These are phyloP conservation scores for Shiraia sp. DNA, from an alignment of 2,329 filamentous ascomycete genomes.

Conservation along the genomic window DNA sequence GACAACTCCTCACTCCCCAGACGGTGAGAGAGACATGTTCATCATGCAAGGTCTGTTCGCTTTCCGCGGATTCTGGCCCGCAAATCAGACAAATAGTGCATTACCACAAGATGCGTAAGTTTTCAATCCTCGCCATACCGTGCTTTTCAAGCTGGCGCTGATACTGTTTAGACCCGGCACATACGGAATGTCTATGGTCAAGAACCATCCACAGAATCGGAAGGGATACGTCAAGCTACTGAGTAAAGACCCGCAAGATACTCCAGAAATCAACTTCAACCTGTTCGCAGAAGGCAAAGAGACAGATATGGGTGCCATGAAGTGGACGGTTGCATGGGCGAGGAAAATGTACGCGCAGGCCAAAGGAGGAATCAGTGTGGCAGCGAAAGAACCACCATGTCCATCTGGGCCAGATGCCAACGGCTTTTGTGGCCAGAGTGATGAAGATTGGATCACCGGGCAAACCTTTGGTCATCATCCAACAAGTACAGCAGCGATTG, in stretches of 20 bases:
- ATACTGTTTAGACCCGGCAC: no score
- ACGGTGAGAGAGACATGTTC: conserved; percentile 31
- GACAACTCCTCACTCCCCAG: conserved; percentile 19
- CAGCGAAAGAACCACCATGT: conserved; percentile 49
- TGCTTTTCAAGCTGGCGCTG: no score
- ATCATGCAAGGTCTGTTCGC: conserved; percentile 25
- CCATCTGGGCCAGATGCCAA: conserved; percentile 45
- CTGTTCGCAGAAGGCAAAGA: conserved; percentile 43
- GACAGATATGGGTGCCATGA: conserved; percentile 49
- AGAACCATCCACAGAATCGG: conserved; percentile 64
- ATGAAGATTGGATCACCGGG: conserved; percentile 35
- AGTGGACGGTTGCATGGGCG: conserved; percentile 60
- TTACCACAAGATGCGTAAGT: conserved; percentile 16
- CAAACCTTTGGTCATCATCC: conserved; percentile 60
- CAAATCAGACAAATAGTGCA: conserved; percentile 20
- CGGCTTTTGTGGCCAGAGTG: conserved; percentile 30
- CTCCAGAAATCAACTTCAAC: conserved; percentile 57
- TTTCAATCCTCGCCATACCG: no score
- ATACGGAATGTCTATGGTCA: conserved; percentile 51
- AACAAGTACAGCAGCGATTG: conserved; percentile 60
- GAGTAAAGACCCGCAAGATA: conserved; percentile 63
- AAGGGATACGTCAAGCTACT: conserved; percentile 63
- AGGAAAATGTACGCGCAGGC: conserved; percentile 51
- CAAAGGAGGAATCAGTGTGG: conserved; percentile 38
- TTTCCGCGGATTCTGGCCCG: conserved; percentile 30